These are phyloP conservation scores for Rugosomyces carneus DNA, from an alignment of 1,284 basidiomycete genomes.

Conservation along the genomic window DNA sequence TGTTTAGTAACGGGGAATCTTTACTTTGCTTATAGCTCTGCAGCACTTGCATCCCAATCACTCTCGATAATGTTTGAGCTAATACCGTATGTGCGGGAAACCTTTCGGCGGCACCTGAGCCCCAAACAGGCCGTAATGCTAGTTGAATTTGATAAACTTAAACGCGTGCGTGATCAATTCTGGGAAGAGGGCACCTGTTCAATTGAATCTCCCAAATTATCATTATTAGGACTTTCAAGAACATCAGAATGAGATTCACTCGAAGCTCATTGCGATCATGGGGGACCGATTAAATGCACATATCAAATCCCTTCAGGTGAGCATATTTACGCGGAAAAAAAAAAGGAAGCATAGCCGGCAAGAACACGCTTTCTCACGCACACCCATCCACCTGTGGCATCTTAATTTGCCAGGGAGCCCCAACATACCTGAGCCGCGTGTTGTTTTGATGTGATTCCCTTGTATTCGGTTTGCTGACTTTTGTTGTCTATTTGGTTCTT, in stretches of 20 bases:
- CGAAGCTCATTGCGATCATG: slow-evolving; percentile 98
- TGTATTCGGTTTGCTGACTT: slow-evolving; percentile 3
- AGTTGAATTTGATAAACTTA: slow-evolving; percentile 97
- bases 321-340: slow-evolving; percentile 18
- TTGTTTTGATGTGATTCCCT: slow-evolving; percentile 1
- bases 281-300: slow-evolving; percentile 89
- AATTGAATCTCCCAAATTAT: slow-evolving; percentile 1
- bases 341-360: slow-evolving; percentile 5
- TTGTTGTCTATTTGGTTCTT: slow-evolving; percentile 5
- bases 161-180: slow-evolving; percentile 57
- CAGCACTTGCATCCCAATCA: slow-evolving; percentile 93
- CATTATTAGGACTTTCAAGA: slow-evolving; percentile 86
- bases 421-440: slow-evolving; percentile 1
- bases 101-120: slow-evolving; percentile 87
- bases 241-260: slow-evolving; percentile 98
- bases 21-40: neutral
- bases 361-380: neutral
- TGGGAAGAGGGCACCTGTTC: no score
- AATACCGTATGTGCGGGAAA: slow-evolving; percentile 93
- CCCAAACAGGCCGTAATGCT: slow-evolving; percentile 94
- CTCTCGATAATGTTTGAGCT: slow-evolving; percentile 93
- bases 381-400: neutral
- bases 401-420: neutral
- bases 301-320: slow-evolving; percentile 70
- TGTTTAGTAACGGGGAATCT: neutral